Percentiles rank a stretch among this genome's conserved stretches.
Evolutionary conservation across 2,329 filamentous ascomycete genomes (phyloP).

Genomic region (Fusarium sp.): DNA sequence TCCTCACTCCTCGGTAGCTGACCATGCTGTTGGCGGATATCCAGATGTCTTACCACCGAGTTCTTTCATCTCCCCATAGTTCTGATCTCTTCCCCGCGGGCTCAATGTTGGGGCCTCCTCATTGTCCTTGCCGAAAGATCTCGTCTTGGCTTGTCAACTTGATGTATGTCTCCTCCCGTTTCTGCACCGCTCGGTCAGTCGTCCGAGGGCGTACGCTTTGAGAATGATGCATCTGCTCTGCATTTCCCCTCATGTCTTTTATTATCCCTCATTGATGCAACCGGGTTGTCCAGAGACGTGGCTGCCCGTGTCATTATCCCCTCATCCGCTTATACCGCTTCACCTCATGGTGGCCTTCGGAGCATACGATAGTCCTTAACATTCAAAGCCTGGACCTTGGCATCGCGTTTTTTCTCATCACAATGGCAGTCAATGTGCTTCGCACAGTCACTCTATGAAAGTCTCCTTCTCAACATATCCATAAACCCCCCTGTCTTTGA

Average conservation of each 20-base stretch:
- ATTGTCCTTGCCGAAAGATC: background rate
- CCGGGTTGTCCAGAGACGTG: background rate
- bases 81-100: background rate
- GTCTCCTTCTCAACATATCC: constrained; percentile 18
- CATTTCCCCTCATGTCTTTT: constrained; percentile 5
- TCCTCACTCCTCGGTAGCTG: background rate
- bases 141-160: background rate
- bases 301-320: constrained; percentile 2
- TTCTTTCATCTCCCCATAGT: constrained; percentile 2
- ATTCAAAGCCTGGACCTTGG: constrained; percentile 7
- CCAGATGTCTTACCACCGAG: background rate
- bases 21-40: background rate
- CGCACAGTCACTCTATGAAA: constrained; percentile 4
- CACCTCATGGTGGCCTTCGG: constrained; percentile 12
- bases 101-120: background rate
- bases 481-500: constrained; percentile 23
- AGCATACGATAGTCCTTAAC: constrained; percentile 12
- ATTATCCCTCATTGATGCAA: background rate
- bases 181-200: constrained; percentile 4
- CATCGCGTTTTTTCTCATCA: constrained; percentile 5
- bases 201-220: background rate
- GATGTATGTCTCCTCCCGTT: constrained; percentile 10
- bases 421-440: constrained; percentile 7
- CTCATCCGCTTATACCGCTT: background rate
- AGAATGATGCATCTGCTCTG: background rate